A percentile compares a stretch with the other conserved stretches of the same genome.
Evolutionary conservation across 768 basidiomycete genomes (phyloP).

Genomic region (Tylopilus balloui): DNA sequence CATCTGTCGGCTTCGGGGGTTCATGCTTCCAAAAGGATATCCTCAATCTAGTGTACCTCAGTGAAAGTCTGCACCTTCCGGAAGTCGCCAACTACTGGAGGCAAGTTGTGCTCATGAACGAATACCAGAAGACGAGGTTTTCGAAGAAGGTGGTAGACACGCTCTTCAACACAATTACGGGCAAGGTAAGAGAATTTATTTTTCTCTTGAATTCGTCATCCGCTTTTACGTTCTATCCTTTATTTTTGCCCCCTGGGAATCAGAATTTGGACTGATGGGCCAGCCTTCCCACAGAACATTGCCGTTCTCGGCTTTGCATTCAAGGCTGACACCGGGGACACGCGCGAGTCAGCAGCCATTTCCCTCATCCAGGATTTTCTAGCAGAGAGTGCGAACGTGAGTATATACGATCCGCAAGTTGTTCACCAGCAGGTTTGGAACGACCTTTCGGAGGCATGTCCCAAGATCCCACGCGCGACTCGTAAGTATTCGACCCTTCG

Average conservation of each 20-base stretch:
- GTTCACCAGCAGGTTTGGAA: constrained; percentile 81
- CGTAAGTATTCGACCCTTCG: constrained; percentile 44
- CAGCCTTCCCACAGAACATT: constrained; percentile 55
- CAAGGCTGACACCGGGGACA: constrained; percentile 99
- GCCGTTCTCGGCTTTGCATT: constrained; percentile 98
- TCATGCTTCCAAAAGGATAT: constrained; percentile 99
- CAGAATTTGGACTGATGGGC: constrained; percentile 4
- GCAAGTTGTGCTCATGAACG: constrained; percentile 97
- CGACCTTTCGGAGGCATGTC: constrained; percentile 68
- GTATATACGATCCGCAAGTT: constrained; percentile 92
- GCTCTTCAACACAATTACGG: constrained; percentile 96
- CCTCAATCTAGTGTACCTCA: constrained; percentile 96
- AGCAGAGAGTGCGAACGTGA: constrained; percentile 80
- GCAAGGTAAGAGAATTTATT: constrained; percentile 58
- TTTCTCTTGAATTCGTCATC: not conserved
- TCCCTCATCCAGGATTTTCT: constrained; percentile 92
- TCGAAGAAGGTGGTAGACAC: constrained; percentile 95
- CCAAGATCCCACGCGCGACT: constrained; percentile 54
- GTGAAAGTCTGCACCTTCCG: constrained; percentile 89
- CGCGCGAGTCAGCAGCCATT: constrained; percentile 95
- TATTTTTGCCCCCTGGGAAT: constrained; percentile 7
- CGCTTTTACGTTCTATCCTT: not conserved
- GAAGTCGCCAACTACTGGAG: constrained; percentile 98
- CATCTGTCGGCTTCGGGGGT: constrained; percentile 95
- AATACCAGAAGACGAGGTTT: constrained; percentile 96